phyloP scores from a whole-genome alignment of 2,329 filamentous ascomycete species.

The Cryphonectria radicalis region DNA sequence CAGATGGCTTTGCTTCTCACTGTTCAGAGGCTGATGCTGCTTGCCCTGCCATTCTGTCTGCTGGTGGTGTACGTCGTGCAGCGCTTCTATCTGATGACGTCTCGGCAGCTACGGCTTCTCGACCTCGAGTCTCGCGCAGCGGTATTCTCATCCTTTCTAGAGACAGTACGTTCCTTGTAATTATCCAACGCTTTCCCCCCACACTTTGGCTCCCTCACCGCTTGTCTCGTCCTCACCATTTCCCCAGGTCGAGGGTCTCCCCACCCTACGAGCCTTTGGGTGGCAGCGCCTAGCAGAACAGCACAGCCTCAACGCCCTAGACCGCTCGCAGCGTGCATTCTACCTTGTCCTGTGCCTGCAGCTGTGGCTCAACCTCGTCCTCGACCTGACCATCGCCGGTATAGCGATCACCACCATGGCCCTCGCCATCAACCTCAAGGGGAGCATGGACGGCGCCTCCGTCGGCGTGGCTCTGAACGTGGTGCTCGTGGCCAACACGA shows the following conservation, averaged over 20 bases:
- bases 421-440: constrained; percentile 34
- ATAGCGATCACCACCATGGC: constrained; percentile 45
- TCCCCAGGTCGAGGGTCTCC: constrained; percentile 1
- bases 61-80: constrained; percentile 50
- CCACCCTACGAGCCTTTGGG: constrained; percentile 53
- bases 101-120: constrained; percentile 58
- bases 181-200: constrained; percentile 22
- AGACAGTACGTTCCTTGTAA: constrained; percentile 38
- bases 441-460: constrained; percentile 35
- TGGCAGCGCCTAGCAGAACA: constrained; percentile 41
- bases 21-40: constrained; percentile 48
- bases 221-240: not conserved
- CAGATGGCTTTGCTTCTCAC: constrained; percentile 50
- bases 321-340: constrained; percentile 52
- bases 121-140: constrained; percentile 59
- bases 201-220: not conserved
- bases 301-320: constrained; percentile 38
- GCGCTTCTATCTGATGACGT: constrained; percentile 58
- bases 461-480: constrained; percentile 44
- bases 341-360: constrained; percentile 56
- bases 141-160: constrained; percentile 47
- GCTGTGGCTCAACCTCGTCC: constrained; percentile 55
- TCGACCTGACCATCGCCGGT: constrained; percentile 53
- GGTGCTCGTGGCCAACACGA: constrained; percentile 41
- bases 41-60: constrained; percentile 51